Conservation (phyloP, 768 basidiomycete genomes). For the Lactifluus hygrophoroides region DNA sequence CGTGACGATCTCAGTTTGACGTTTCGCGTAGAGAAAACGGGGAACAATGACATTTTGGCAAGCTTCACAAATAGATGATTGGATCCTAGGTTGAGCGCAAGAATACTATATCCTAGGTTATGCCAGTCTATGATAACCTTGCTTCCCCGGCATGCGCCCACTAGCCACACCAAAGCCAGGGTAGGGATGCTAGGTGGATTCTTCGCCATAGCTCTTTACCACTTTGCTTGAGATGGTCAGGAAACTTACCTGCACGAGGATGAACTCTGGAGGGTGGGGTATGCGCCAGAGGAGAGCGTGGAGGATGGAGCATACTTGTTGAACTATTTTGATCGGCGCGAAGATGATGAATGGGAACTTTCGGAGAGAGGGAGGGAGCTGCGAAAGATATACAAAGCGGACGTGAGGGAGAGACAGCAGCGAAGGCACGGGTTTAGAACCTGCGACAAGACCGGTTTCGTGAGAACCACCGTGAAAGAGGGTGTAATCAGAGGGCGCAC, state of each 20-base stretch:
- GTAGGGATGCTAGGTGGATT: conserved; percentile 97
- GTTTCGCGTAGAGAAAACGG: not conserved
- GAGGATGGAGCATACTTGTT: conserved; percentile 60
- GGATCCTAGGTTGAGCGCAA: conserved; percentile 71
- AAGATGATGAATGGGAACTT: conserved; percentile 57
- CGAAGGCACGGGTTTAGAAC: conserved; percentile 67
- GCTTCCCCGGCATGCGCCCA: conserved; percentile 56
- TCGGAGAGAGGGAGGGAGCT: conserved; percentile 48
- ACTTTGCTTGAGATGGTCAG: not conserved
- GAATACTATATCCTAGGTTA: conserved; percentile 91
- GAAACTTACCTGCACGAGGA: conserved; percentile 76
- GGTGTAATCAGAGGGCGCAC: conserved; percentile 37
- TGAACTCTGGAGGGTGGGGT: conserved; percentile 64
- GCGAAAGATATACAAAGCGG: conserved; percentile 56
- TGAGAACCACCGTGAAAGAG: not conserved
- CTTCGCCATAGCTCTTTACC: conserved; percentile 33
- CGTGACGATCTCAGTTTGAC: not conserved
- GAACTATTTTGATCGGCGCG: conserved; percentile 72
- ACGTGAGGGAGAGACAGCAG: conserved; percentile 59
- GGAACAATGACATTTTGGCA: conserved; percentile 54
- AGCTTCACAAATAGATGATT: conserved; percentile 62
- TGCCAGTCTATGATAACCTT: conserved; percentile 99
- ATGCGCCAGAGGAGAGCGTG: conserved; percentile 51
- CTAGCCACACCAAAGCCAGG: conserved; percentile 74
- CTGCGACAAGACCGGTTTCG: conserved; percentile 32